phyloP scores from a whole-genome alignment of 2,329 filamentous ascomycete species.

The Sclerotinia glacialis region DNA sequence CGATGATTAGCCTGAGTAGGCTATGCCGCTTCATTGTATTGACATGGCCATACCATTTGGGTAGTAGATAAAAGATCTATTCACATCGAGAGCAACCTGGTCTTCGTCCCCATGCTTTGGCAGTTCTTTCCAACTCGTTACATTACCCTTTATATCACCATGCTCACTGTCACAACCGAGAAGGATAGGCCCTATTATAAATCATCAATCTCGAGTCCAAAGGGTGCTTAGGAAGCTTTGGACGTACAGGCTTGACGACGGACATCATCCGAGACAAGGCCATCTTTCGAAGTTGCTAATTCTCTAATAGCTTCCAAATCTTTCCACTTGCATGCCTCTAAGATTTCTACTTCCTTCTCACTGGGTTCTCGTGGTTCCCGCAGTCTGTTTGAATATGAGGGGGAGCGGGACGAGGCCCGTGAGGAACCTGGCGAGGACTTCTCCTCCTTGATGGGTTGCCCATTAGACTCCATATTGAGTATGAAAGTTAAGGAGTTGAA shows the following conservation, averaged over 20 bases:
- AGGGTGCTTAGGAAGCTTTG: not conserved
- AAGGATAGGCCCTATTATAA: conserved; percentile 58
- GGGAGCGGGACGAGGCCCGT: conserved; percentile 22
- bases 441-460: conserved; percentile 28
- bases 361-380: conserved; percentile 18
- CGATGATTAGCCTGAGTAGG: conserved; percentile 32
- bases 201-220: conserved; percentile 26
- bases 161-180: conserved; percentile 45
- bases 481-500: conserved; percentile 30
- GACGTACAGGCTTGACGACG: conserved; percentile 75
- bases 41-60: conserved; percentile 62
- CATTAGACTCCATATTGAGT: conserved; percentile 37
- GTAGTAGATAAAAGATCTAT: conserved; percentile 97
- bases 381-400: not conserved
- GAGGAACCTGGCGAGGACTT: conserved; percentile 20
- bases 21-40: conserved; percentile 9
- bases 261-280: conserved; percentile 64
- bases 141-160: conserved; percentile 30
- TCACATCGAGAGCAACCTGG: conserved; percentile 88
- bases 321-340: conserved; percentile 57
- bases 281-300: conserved; percentile 62
- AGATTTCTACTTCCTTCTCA: conserved; percentile 48
- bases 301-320: conserved; percentile 56
- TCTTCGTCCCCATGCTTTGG: conserved; percentile 81
- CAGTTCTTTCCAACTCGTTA: conserved; percentile 47